Percentiles rank a stretch among this genome's conserved stretches.
phyloP scores from a whole-genome alignment of 805 yeast species.

The Myxozyma monticola region DNA sequence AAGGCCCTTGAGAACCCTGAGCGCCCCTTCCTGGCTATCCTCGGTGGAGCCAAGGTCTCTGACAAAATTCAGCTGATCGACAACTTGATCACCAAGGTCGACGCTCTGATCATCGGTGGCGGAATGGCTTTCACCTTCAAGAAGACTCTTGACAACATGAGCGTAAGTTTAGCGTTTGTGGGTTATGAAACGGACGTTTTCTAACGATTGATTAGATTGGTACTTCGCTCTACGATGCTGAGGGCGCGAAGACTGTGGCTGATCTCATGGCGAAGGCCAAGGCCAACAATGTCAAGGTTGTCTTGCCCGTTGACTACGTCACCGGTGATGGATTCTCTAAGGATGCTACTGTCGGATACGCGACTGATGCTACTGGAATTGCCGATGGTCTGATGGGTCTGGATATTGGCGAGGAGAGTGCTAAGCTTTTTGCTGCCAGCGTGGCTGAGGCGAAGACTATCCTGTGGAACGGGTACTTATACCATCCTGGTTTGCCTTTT shows the following conservation, averaged over 20 bases:
- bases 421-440: slow-evolving; percentile 74
- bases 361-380: slow-evolving; percentile 87
- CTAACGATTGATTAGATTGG: slow-evolving; percentile 55
- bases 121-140: slow-evolving; percentile 99
- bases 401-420: slow-evolving; percentile 91
- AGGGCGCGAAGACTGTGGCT: slow-evolving; percentile 94
- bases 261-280: slow-evolving; percentile 92
- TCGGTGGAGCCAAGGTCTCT: slow-evolving; percentile 99
- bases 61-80: slow-evolving; percentile 98
- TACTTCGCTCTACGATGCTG: slow-evolving; percentile 86
- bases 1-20: slow-evolving; percentile 97
- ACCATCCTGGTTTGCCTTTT: neutral
- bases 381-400: slow-evolving; percentile 95
- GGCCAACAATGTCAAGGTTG: slow-evolving; percentile 89
- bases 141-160: slow-evolving; percentile 81
- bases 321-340: slow-evolving; percentile 92
- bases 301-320: slow-evolving; percentile 92
- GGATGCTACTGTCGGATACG: slow-evolving; percentile 82
- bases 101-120: slow-evolving; percentile 94
- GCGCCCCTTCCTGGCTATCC: slow-evolving; percentile 97
- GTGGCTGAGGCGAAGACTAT: slow-evolving; percentile 94
- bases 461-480: slow-evolving; percentile 84
- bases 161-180: slow-evolving; percentile 33
- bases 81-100: slow-evolving; percentile 89
- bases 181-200: neutral